Evolutionary conservation across 345 rosid genomes (phyloP).

Genomic region (Anacardium occidentale): DNA sequence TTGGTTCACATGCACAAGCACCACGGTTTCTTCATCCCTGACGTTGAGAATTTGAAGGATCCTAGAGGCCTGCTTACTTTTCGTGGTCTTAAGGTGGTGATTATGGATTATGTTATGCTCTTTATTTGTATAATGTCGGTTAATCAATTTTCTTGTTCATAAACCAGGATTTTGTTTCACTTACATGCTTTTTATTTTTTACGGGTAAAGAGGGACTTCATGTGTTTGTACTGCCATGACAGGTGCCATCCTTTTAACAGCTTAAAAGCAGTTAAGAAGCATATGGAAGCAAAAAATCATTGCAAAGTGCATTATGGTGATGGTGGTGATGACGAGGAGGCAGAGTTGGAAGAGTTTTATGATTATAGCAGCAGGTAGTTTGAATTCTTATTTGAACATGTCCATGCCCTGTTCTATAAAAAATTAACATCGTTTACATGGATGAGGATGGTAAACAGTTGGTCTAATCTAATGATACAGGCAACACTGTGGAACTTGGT

Average conservation of each 20-base stretch:
- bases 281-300: slow-evolving; percentile 90
- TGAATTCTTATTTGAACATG: too few species aligned
- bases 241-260: slow-evolving; percentile 69
- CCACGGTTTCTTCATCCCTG: slow-evolving; percentile 89
- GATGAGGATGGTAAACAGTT: slow-evolving; percentile 76
- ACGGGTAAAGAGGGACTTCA: slow-evolving; percentile 81
- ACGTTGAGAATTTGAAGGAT: slow-evolving; percentile 78
- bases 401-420: not conserved
- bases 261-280: slow-evolving; percentile 96
- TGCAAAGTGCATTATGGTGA: slow-evolving; percentile 93
- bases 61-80: slow-evolving; percentile 82
- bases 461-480: slow-evolving; percentile 55
- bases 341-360: slow-evolving; percentile 89
- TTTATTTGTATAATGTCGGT: not conserved
- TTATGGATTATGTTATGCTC: not conserved
- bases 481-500: slow-evolving; percentile 57
- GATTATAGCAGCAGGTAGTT: slow-evolving; percentile 85
- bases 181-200: not conserved
- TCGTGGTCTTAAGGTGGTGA: slow-evolving; percentile 77
- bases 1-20: slow-evolving; percentile 97
- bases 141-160: too few species aligned
- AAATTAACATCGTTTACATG: slow-evolving; percentile 33
- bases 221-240: slow-evolving; percentile 89
- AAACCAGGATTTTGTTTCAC: not conserved
- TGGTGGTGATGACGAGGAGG: slow-evolving; percentile 88